These are phyloP conservation scores for Hymenoscyphus albidus DNA, from an alignment of 2,329 filamentous ascomycete genomes.

Conservation along the genomic window DNA sequence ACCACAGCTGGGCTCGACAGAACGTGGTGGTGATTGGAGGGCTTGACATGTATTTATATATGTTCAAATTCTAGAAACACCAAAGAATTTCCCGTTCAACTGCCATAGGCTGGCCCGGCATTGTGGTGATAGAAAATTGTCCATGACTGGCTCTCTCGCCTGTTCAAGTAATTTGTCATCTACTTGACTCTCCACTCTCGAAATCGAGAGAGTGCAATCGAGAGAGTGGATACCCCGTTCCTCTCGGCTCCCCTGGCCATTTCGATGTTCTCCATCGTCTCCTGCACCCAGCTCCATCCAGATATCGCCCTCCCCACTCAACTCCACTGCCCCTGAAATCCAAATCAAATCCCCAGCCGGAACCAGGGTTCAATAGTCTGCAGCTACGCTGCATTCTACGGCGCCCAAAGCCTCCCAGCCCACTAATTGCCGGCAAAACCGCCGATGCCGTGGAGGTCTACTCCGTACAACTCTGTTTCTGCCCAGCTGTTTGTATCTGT, in stretches of 20 bases:
- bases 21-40: not conserved
- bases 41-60: not conserved
- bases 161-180: not conserved
- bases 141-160: not conserved
- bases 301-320: not conserved
- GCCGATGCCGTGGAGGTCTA: too few species aligned
- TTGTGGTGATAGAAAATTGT: too few species aligned
- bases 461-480: too few species aligned
- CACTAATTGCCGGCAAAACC: too few species aligned
- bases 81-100: not conserved
- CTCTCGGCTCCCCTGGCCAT: not conserved
- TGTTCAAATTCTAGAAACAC: not conserved
- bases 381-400: too few species aligned
- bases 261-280: not conserved
- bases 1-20: not conserved
- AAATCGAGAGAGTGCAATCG: too few species aligned
- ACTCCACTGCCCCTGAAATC: not conserved
- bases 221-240: not conserved
- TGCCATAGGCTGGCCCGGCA: not conserved
- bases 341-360: too few species aligned
- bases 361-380: too few species aligned
- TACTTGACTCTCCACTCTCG: too few species aligned
- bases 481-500: too few species aligned
- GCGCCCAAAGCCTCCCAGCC: too few species aligned
- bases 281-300: not conserved